Percentiles rank a stretch among this genome's conserved stretches.
These are phyloP conservation scores for Botryotinia globosa DNA, from an alignment of 2,329 filamentous ascomycete genomes.

Conservation along the genomic window DNA sequence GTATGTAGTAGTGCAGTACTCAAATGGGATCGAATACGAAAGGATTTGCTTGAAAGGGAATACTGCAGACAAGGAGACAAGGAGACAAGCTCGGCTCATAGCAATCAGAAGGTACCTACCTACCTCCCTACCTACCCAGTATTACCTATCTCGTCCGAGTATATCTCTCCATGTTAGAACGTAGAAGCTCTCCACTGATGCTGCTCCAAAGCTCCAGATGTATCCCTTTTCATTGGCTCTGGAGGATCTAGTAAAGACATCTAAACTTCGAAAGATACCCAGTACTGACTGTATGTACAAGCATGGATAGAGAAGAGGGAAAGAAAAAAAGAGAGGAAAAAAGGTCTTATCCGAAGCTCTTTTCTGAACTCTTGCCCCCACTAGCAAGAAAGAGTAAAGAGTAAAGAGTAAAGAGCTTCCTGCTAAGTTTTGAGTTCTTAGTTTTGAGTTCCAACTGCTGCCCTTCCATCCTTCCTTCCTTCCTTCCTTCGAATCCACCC, in stretches of 20 bases:
- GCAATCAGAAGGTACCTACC: not conserved
- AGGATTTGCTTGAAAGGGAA: not conserved
- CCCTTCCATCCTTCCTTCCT: not conserved
- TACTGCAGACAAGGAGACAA: not conserved
- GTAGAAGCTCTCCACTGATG: not conserved
- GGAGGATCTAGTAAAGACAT: not conserved
- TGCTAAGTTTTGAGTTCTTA: not conserved
- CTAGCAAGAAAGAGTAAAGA: not conserved
- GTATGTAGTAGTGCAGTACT: no score
- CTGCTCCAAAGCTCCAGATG: not conserved
- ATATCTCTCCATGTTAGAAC: not conserved
- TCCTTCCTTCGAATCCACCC: not conserved
- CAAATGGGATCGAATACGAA: not conserved
- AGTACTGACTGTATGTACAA: not conserved
- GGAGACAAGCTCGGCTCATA: not conserved
- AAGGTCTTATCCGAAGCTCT: slow-evolving; percentile 10
- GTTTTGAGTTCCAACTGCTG: not conserved
- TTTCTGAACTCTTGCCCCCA: slow-evolving; percentile 8
- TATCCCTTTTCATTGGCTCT: not conserved
- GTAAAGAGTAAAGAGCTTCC: not conserved
- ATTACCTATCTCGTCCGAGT: not conserved
- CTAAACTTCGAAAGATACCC: not conserved
- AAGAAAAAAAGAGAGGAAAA: not conserved
- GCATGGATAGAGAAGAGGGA: not conserved
- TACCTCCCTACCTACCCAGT: not conserved